Evolutionary conservation across 345 rosid genomes (phyloP), one percentile per base, ranked within the genome.

Genomic region (Microthlaspi erraticum): DNA sequence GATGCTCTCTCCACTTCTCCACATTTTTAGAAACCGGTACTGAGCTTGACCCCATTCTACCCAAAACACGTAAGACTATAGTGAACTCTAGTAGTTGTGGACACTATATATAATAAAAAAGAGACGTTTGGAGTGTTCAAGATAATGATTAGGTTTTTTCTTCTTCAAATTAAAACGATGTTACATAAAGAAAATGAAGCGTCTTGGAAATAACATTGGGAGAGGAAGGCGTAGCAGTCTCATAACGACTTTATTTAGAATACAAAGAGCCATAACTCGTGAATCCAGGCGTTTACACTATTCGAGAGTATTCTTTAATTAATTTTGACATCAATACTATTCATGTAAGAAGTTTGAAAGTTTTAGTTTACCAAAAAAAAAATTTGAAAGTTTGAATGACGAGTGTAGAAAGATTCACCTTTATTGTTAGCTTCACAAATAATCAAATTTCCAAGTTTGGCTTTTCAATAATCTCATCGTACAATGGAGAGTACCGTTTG

Each of bases 1-100:
- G 66, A 16, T 29, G 53, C 14, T 62, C 66, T 62, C 66, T 62
- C 66, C 53, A 62, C 0, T 11, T 45, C 4, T 44, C 6, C 31
- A 44, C 16, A 5, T 6, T 61, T 31, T 14, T 61, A 16, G 66
- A 61, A 43, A 19, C 46, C 37, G 31, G 17, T 45, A 3, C 5
- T 17, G 29, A 58, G 11, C 10, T 3, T 37, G 62, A 36, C 10
- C 9, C 45, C 63, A 57, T 37, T 18, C 23, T 10, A 26, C 29
- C 29, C 29, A 26, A 26, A 26, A 3, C 29, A 26, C 29, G 29
- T 26, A 26, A 26, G 29, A 26, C 29, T 2, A 26, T 2, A 26
- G 29, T 26, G 29, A 26, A 26, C 29, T 26, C 2, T 26, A 26
- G 3, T 26, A 26, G 29, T 26, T 2, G 29, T 26, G n/a, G 17